Conservation (phyloP, 805 yeast genomes). For the Starmerella etchellsii region DNA sequence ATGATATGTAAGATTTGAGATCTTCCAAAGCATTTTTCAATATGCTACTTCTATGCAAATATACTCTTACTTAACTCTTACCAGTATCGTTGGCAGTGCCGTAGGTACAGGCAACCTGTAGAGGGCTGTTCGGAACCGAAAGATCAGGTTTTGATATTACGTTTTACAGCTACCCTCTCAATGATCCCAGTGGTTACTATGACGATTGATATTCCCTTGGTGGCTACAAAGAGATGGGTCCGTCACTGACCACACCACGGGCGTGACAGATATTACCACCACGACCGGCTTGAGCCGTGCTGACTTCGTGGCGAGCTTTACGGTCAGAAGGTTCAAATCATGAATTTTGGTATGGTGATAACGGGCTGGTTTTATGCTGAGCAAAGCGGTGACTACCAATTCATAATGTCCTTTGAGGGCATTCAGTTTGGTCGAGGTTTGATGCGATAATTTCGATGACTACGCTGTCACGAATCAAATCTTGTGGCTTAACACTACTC, state of each 20-base stretch:
- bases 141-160: not conserved
- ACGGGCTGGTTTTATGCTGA: conserved; percentile 3
- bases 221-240: conserved; percentile 1
- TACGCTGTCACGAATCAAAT: not conserved
- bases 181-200: not conserved
- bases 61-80: too few species aligned
- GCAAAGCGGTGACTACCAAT: conserved; percentile 1
- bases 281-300: not conserved
- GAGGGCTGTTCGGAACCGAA: conserved; percentile 1
- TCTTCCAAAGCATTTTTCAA: too few species aligned
- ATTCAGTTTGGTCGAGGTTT: conserved; percentile 7
- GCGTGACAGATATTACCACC: conserved; percentile 1
- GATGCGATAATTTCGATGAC: conserved; percentile 4
- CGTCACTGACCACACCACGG: not conserved
- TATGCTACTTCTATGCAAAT: too few species aligned
- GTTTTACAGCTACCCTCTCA: not conserved
- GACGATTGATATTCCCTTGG: not conserved
- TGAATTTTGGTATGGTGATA: not conserved
- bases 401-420: not conserved
- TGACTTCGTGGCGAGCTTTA: not conserved
- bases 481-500: not conserved
- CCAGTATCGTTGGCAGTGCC: not conserved
- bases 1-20: too few species aligned
- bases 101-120: not conserved
- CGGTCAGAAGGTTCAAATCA: not conserved